These are phyloP conservation scores for Globisporangium spiculum DNA, from an alignment of 352 stramenopile species.

Conservation along the genomic window DNA sequence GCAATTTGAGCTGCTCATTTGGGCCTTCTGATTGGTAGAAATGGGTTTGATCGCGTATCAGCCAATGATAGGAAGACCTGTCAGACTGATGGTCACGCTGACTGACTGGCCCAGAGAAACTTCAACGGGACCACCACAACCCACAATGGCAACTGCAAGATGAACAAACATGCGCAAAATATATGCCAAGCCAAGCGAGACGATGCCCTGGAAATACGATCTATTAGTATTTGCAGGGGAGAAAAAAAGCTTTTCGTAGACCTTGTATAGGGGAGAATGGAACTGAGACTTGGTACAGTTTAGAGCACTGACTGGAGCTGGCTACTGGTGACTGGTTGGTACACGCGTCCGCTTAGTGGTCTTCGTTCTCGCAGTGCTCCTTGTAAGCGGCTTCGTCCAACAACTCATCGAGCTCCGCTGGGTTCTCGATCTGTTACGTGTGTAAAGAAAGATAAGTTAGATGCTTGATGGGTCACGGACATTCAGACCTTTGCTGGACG, in stretches of 20 bases:
- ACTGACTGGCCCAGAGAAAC: conserved; percentile 4
- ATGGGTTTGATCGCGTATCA: background rate
- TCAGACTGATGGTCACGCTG: background rate
- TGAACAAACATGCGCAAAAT: background rate
- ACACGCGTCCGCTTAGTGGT: conserved; percentile 46
- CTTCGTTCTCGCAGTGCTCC: conserved; percentile 82
- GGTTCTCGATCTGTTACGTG: conserved; percentile 50
- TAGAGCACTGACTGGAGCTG: background rate
- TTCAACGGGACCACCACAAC: conserved; percentile 5
- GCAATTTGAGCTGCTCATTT: background rate
- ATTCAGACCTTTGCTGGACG: background rate
- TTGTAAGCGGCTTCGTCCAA: conserved; percentile 85
- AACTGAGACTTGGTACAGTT: background rate
- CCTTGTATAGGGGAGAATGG: conserved; percentile 1
- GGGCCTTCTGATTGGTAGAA: background rate
- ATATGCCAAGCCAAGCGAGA: background rate
- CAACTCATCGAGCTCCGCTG: conserved; percentile 70
- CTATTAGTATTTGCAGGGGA: conserved; percentile 12
- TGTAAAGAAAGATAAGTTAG: background rate
- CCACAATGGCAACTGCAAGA: background rate
- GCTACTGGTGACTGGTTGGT: background rate
- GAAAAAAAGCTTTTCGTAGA: conserved; percentile 5
- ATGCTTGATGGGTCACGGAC: conserved; percentile 2
- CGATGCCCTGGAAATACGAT: conserved; percentile 9
- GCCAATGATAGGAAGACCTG: conserved; percentile 3